A percentile compares a stretch with the other conserved stretches of the same genome.
Evolutionary conservation across 768 basidiomycete genomes (phyloP).

Genomic region (Kwoniella dejecticola): DNA sequence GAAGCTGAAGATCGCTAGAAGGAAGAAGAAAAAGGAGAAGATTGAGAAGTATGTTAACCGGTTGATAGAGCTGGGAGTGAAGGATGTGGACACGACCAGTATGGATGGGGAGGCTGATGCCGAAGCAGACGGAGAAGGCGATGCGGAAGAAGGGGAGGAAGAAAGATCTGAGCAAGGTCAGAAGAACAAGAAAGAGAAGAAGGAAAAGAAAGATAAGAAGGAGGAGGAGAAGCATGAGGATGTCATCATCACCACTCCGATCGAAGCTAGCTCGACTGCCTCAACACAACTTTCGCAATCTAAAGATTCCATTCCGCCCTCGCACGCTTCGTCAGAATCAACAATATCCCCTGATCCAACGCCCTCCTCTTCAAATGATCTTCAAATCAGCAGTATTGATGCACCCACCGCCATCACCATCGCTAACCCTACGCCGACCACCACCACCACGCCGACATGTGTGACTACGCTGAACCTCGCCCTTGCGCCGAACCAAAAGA

Average conservation of each 20-base stretch:
- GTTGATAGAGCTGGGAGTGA: conserved; percentile 44
- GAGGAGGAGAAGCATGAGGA: no score
- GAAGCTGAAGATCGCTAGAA: conserved; percentile 52
- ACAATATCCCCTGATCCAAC: no score
- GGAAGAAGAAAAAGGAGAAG: conserved; percentile 53
- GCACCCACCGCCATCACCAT: no score
- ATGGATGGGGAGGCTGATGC: background rate
- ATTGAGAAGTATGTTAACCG: conserved; percentile 47
- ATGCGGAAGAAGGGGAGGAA: background rate
- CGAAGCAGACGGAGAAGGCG: background rate
- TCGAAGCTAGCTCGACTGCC: no score
- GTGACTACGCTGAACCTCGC: conserved; percentile 31
- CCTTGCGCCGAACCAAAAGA: conserved; percentile 42
- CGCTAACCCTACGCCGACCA: no score
- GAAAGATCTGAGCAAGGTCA: background rate
- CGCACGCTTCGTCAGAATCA: no score
- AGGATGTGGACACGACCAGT: conserved; percentile 9
- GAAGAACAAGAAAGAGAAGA: no score
- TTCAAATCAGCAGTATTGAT: no score
- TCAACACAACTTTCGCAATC: no score
- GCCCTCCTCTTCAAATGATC: no score
- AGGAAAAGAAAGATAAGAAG: no score
- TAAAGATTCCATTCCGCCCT: no score
- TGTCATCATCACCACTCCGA: background rate
- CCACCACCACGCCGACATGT: background rate